Base-by-base conservation (phyloP, 1,284 basidiomycete genomes). In the Malassezia yamatoensis region DNA sequence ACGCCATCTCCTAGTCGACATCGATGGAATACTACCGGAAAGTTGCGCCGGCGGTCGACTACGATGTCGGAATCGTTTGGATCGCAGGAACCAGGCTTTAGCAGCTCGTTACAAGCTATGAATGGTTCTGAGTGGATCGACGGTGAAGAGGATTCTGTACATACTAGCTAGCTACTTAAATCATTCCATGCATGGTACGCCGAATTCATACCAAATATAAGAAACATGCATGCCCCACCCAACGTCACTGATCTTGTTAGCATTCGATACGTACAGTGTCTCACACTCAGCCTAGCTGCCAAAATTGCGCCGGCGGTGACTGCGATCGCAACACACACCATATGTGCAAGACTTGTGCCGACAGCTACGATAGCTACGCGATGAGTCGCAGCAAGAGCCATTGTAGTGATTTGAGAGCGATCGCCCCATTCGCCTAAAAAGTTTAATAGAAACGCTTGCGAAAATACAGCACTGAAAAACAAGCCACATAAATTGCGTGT, bases 341-440 rank as follows among this genome's bases (percentile, higher is more conserved):
- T 33, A 24, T 58, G 55, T 5, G 48, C 55, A n/a, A 58, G 39
- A 38, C 50, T 53, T 34, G 55, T 58, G 44, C 46, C 44, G 35
- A 58, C 38, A 6, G 51, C 56, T 20, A 58, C 57, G 34, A 54
- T 42, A 20, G 33, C 20, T 21, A 46, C 42, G 29, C 50, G 51
- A 13, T 96, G 89, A 21, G 93, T 89, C 35, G 93, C 91, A 1
- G 87, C 94, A 46, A 98, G 80, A 2, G 90, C 91, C 63, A 98
- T 96, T 0, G 93, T 98, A 0, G 94, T 87, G 66, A 98, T 93
- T 78, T 98, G 94, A 70, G 87, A 90, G 42, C 93, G 79, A 77
- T 98, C 94, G 1, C 93, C 94, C 93, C 93, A 98, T 76, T 98
- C 93, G 20, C 91, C 94, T 11, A 98, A 80, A 77, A 98, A 98